Evolutionary conservation across 169 alveolate species (phyloP).

Genomic region (Plasmodium cynomolgi): DNA sequence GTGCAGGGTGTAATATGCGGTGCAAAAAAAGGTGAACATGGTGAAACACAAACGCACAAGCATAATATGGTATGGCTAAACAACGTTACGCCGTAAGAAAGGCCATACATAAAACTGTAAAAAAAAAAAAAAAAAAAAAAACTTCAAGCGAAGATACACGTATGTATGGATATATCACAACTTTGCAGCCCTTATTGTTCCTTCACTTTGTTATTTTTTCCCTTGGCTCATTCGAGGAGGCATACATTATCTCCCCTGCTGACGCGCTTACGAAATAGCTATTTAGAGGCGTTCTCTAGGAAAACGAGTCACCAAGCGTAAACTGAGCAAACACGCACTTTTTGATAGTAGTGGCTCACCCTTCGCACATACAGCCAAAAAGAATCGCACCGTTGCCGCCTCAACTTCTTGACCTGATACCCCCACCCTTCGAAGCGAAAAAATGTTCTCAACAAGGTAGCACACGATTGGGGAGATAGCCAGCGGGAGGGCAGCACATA

Average conservation of each 20-base stretch:
- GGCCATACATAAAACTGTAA: neutral
- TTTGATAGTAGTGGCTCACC: neutral
- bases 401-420: neutral
- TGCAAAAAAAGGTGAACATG: neutral
- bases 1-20: neutral
- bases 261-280: neutral
- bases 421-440: neutral
- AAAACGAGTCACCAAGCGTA: neutral
- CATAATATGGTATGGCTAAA: neutral
- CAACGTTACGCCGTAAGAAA: neutral
- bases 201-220: conserved; percentile 1
- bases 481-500: neutral
- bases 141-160: neutral
- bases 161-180: neutral
- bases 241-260: neutral
- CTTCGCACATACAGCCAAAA: neutral
- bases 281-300: neutral
- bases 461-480: neutral
- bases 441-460: conserved; percentile 74
- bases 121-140: conserved; percentile 3
- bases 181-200: neutral
- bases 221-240: neutral
- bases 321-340: neutral
- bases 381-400: neutral
- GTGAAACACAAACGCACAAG: neutral